A percentile compares a stretch with the other conserved stretches of the same genome.
These are phyloP conservation scores for Solanum chaucha DNA, from an alignment of 257 asterid genomes.

Conservation along the genomic window DNA sequence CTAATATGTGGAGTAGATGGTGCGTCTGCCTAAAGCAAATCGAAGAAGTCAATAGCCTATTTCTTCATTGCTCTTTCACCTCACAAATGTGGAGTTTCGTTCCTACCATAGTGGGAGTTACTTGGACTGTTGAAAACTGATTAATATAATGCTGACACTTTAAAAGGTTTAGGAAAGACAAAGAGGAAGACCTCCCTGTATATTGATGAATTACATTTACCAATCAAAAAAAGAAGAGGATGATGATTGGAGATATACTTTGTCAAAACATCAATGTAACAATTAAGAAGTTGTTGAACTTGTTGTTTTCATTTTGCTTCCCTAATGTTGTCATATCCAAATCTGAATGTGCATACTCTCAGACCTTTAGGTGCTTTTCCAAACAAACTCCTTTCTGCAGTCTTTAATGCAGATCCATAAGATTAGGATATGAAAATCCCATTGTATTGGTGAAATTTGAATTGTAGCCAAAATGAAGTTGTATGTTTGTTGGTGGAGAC, in stretches of 20 bases:
- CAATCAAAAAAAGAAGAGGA: background rate
- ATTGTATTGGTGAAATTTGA: background rate
- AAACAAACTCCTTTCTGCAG: background rate
- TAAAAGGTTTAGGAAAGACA: background rate
- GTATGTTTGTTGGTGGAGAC: background rate
- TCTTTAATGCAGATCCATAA: background rate
- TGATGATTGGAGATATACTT: background rate
- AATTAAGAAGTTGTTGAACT: background rate
- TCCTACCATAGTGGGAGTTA: background rate
- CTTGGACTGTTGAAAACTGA: background rate
- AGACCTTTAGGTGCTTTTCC: background rate
- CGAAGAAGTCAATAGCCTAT: background rate
- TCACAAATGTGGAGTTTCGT: background rate
- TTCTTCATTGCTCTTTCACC: background rate
- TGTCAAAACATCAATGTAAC: background rate
- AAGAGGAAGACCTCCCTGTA: background rate
- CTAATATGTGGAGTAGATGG: background rate
- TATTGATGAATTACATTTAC: background rate
- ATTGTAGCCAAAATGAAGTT: background rate
- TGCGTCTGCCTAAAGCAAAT: background rate
- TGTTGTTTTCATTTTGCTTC: conserved; percentile 3
- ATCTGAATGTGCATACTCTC: background rate
- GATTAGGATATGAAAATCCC: background rate
- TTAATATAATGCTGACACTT: background rate
- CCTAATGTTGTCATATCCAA: background rate